A percentile compares a stretch with the other conserved stretches of the same genome.
These are phyloP conservation scores for Panicum hallii DNA, from an alignment of 202 grass and related monocot genomes.

Conservation along the genomic window DNA sequence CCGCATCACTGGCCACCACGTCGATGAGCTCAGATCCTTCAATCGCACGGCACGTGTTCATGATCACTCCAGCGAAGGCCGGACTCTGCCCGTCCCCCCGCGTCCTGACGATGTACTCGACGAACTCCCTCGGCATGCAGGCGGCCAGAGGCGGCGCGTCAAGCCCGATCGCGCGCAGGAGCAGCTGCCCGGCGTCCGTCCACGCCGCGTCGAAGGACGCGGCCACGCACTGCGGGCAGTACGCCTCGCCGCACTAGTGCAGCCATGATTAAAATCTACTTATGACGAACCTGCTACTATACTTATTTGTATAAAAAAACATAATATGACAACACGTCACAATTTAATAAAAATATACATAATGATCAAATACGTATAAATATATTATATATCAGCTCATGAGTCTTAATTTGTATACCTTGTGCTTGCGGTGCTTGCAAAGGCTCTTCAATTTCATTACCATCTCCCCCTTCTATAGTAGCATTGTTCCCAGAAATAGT, in stretches of 20 bases:
- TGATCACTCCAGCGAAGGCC: not conserved
- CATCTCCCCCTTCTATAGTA: too few species aligned
- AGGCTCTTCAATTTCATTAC: too few species aligned
- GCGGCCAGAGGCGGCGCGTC: constrained; percentile 20
- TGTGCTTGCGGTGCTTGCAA: too few species aligned
- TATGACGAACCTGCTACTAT: too few species aligned
- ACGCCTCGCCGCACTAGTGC: constrained; percentile 8
- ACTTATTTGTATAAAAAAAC: too few species aligned
- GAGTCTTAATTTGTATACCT: too few species aligned
- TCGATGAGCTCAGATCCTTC: constrained; percentile 63
- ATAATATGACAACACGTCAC: too few species aligned
- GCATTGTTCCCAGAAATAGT: too few species aligned
- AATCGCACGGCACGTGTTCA: constrained; percentile 49
- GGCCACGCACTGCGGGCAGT: constrained; percentile 25
- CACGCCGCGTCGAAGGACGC: not conserved
- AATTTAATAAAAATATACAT: too few species aligned
- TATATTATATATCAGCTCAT: too few species aligned
- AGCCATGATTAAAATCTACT: too few species aligned
- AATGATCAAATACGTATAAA: too few species aligned
- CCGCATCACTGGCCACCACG: not conserved
- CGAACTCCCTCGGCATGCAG: constrained; percentile 60
- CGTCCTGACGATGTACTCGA: constrained; percentile 25
- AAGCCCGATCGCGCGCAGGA: constrained; percentile 48
- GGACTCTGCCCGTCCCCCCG: not conserved
- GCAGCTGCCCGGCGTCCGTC: not conserved